These are phyloP conservation scores for Diaporthe helianthi DNA, from an alignment of 2,329 filamentous ascomycete species.

Conservation along the genomic window DNA sequence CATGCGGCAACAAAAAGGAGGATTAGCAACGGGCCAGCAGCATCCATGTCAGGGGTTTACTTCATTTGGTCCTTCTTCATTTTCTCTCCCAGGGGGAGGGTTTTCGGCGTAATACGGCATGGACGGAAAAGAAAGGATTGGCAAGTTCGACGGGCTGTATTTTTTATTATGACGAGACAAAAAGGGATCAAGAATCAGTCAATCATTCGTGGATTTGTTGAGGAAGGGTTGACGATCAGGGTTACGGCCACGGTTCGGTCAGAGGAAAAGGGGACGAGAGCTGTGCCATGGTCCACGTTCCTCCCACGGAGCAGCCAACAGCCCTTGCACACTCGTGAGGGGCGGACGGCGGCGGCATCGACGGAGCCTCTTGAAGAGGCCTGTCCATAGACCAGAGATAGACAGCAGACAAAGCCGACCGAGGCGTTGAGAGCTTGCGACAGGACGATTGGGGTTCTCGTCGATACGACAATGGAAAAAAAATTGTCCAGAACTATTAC, in stretches of 20 bases:
- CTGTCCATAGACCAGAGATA: slow-evolving; percentile 22
- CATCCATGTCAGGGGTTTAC: slow-evolving; percentile 12
- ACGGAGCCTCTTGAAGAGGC: slow-evolving; percentile 1
- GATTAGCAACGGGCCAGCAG: not conserved
- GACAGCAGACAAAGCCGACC: slow-evolving; percentile 7
- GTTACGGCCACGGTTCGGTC: not conserved
- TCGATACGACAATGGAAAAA: slow-evolving; percentile 15
- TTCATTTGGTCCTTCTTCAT: slow-evolving; percentile 29
- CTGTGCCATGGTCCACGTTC: not conserved
- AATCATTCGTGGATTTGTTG: slow-evolving; percentile 23
- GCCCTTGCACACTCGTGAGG: not conserved
- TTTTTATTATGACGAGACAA: slow-evolving; percentile 23
- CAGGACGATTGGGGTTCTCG: slow-evolving; percentile 1
- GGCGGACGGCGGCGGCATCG: not conserved
- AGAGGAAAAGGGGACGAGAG: not conserved
- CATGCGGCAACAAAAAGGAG: slow-evolving; percentile 8
- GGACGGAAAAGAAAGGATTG: slow-evolving; percentile 10
- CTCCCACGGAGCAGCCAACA: slow-evolving; percentile 12
- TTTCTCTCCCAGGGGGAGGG: slow-evolving; percentile 34
- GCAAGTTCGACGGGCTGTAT: slow-evolving; percentile 24
- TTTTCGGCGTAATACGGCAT: slow-evolving; percentile 36
- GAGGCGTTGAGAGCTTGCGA: slow-evolving; percentile 1
- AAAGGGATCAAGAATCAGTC: not conserved
- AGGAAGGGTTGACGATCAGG: slow-evolving; percentile 25
- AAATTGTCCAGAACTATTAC: slow-evolving; percentile 19